phyloP scores from a whole-genome alignment of 306 rosid genomes.

The Alnus glutinosa region DNA sequence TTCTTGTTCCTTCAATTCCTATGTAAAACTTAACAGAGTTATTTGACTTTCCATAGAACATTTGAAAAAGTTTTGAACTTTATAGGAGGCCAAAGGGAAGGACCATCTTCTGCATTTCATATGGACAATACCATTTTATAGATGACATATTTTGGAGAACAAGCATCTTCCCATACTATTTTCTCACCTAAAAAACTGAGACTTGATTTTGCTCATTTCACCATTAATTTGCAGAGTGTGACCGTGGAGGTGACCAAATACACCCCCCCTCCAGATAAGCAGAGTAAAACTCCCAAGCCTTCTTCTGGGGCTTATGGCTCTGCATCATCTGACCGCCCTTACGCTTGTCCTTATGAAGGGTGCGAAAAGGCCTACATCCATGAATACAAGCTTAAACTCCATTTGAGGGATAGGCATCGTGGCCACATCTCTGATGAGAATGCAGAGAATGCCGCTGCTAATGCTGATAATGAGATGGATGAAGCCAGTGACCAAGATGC shows the following conservation, averaged over 20 bases:
- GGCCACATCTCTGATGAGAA: constrained; percentile 74
- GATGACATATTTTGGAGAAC: neutral
- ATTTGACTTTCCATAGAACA: neutral
- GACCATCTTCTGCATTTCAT: neutral
- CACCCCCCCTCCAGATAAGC: constrained; percentile 71
- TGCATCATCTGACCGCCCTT: constrained; percentile 91
- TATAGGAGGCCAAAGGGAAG: neutral
- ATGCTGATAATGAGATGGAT: constrained; percentile 75
- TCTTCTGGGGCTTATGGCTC: constrained; percentile 65
- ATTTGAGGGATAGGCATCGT: constrained; percentile 90
- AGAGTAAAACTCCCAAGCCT: constrained; percentile 58
- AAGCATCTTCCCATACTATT: neutral
- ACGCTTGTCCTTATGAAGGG: constrained; percentile 90
- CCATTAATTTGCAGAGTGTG: constrained; percentile 49
- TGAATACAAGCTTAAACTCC: constrained; percentile 92
- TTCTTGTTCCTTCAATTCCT: neutral
- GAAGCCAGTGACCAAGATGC: constrained; percentile 93
- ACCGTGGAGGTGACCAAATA: constrained; percentile 63
- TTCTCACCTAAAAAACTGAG: neutral
- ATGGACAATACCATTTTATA: neutral
- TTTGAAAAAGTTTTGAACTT: neutral
- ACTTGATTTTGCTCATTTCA: constrained; percentile 18
- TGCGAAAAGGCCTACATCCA: constrained; percentile 93
- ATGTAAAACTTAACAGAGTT: neutral
- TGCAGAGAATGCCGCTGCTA: constrained; percentile 54